These are phyloP conservation scores for Xylaria sp. DNA, from an alignment of 2,329 filamentous ascomycete genomes.

Conservation along the genomic window DNA sequence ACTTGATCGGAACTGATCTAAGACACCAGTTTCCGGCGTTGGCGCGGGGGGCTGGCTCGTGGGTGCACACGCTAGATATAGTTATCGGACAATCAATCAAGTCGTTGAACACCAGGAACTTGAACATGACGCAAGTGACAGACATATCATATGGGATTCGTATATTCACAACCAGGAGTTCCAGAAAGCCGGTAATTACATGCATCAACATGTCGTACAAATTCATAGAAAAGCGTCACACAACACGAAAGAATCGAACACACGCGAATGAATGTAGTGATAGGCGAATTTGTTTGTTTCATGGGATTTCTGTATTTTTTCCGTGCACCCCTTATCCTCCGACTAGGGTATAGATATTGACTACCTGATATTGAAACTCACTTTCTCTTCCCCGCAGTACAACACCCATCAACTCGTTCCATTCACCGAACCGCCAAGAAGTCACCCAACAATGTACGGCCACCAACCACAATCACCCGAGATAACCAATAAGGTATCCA, in stretches of 20 bases:
- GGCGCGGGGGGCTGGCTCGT: constrained; percentile 12
- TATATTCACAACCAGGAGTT: constrained; percentile 3
- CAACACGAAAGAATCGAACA: background rate
- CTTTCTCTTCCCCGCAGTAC: background rate
- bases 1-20: constrained; percentile 16
- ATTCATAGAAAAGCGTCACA: background rate
- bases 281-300: constrained; percentile 1
- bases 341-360: constrained; percentile 17
- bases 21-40: constrained; percentile 5
- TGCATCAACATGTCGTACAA: constrained; percentile 1
- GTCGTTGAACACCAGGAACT: background rate
- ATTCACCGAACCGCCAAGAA: constrained; percentile 31
- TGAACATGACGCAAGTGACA: background rate
- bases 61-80: constrained; percentile 14
- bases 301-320: constrained; percentile 20
- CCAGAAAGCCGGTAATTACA: constrained; percentile 25
- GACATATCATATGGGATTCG: constrained; percentile 7
- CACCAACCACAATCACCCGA: constrained; percentile 27
- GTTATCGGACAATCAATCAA: background rate
- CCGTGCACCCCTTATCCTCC: constrained; percentile 13
- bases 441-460: constrained; percentile 21
- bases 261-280: background rate
- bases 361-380: constrained; percentile 5
- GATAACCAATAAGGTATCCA: constrained; percentile 21
- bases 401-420: constrained; percentile 1